Percentiles rank a stretch among this genome's conserved stretches.
These are phyloP conservation scores for Kwoniella sp. DNA, from an alignment of 768 basidiomycete species.

Conservation along the genomic window DNA sequence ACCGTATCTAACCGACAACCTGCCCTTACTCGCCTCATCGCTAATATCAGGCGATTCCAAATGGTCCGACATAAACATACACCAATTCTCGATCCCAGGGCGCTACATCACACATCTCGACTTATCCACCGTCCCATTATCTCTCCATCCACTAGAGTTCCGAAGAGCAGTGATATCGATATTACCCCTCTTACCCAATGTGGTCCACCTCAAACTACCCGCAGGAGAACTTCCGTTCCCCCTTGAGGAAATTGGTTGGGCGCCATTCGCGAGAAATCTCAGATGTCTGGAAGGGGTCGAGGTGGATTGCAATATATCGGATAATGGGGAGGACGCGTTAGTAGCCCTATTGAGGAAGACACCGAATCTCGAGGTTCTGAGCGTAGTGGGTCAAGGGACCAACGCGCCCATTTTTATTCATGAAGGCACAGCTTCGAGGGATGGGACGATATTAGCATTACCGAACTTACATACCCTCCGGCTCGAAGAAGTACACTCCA, in stretches of 20 bases:
- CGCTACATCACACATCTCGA: constrained; percentile 80
- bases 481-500: constrained; percentile 34
- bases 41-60: constrained; percentile 68
- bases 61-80: constrained; percentile 87
- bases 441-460: constrained; percentile 12
- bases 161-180: constrained; percentile 27
- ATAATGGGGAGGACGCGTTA: constrained; percentile 6
- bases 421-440: not conserved
- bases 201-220: constrained; percentile 48
- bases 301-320: constrained; percentile 3
- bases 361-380: constrained; percentile 15
- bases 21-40: constrained; percentile 55
- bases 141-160: constrained; percentile 26
- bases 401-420: too few species aligned
- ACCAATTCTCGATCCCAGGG: constrained; percentile 82
- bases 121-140: constrained; percentile 59
- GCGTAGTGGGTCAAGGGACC: constrained; percentile 5
- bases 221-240: constrained; percentile 22
- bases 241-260: constrained; percentile 18
- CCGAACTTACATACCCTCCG: constrained; percentile 42
- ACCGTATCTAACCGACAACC: constrained; percentile 29
- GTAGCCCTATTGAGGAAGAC: constrained; percentile 5
- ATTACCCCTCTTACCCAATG: constrained; percentile 49
- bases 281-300: constrained; percentile 31
- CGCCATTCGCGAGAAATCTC: constrained; percentile 19